phyloP scores from a whole-genome alignment of 345 rosid species.

The Stellera chamaejasme region DNA sequence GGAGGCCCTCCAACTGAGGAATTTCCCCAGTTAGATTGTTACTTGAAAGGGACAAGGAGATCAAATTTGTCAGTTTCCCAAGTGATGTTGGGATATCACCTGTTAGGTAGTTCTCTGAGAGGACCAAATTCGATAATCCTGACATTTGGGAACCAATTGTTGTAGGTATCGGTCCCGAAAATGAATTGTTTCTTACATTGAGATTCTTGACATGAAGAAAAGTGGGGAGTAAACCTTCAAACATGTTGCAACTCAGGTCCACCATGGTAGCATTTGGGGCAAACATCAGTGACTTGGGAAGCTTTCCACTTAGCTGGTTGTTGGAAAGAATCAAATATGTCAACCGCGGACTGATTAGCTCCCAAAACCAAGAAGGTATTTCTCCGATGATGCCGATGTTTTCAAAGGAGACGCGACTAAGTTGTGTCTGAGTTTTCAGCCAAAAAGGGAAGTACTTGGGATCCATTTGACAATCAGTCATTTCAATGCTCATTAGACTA shows the following conservation, averaged over 20 bases:
- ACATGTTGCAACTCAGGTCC: slow-evolving; percentile 13
- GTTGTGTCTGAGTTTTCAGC: slow-evolving; percentile 18
- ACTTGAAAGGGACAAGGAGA: background rate
- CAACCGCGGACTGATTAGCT: background rate
- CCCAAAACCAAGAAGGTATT: slow-evolving; percentile 24
- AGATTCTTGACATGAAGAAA: slow-evolving; percentile 7
- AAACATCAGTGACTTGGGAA: slow-evolving; percentile 3
- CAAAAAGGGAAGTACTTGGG: slow-evolving; percentile 19
- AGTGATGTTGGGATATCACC: slow-evolving; percentile 20
- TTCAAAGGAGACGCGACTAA: background rate
- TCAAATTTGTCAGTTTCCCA: background rate
- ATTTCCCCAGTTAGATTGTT: no score
- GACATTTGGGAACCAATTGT: no score
- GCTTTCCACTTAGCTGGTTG: slow-evolving; percentile 12
- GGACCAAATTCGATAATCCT: background rate
- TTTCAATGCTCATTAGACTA: slow-evolving; percentile 3
- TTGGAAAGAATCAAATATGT: slow-evolving; percentile 7
- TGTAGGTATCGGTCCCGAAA: no score
- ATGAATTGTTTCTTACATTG: background rate
- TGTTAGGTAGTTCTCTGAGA: slow-evolving; percentile 13
- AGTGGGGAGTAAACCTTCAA: slow-evolving; percentile 10
- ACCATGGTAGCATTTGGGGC: background rate
- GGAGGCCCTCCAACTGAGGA: no score
- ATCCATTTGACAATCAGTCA: slow-evolving; percentile 13
- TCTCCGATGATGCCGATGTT: slow-evolving; percentile 13